Evolutionary conservation across 805 yeast species (phyloP), one percentile per base, ranked within the genome.

Genomic region (Cyberlindnera mycetangii): DNA sequence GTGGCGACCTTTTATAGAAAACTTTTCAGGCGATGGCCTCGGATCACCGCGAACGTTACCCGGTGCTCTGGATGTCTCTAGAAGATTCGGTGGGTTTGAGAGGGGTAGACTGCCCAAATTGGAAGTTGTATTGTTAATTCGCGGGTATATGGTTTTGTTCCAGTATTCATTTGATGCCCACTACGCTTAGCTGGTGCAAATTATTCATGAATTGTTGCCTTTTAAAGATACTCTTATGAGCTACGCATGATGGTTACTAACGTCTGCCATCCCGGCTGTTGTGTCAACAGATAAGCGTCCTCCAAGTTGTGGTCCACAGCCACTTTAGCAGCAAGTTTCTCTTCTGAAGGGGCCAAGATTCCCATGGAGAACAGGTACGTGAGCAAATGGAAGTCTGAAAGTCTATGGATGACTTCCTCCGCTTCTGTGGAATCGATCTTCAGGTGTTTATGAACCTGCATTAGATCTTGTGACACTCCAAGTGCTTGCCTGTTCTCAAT

Each of bases 231-330:
- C 16, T n/a, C 14, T 31, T 42, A 53, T 14, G 57, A 51, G 39
- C 65, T 62, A 44, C 66, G 66, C 22, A 72, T 57, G 34, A 80
- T 78, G 32, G 89, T 77, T 27, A 81, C 61, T 47, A 89, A 66
- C 1, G 95, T 85, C 71, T 82, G 85, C 96, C 96, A 89, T 1
- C 93, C 93, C 0, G 85, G 81, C 48, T 60, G 58, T 38, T 83
- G 81, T 19, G 83, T 65, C 40, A 84, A 66, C 42, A 68, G 69
- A 48, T 75, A 70, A 42, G 74, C 75, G 42, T 76, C 76, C 24
- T 70, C 74, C 7, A 65, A 53, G 5, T 69, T 65, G 14, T 70
- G 62, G 2, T 64, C 63, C 7, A 61, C 61, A 2, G 83, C 83
- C 20, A 75, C 77, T 16, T 69, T 62, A 3, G 76, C 58, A 30